Percentiles rank a stretch among this genome's conserved stretches.
Evolutionary conservation across 108 stramenopile species (phyloP).

Genomic region (Aurantiochytrium sp.): DNA sequence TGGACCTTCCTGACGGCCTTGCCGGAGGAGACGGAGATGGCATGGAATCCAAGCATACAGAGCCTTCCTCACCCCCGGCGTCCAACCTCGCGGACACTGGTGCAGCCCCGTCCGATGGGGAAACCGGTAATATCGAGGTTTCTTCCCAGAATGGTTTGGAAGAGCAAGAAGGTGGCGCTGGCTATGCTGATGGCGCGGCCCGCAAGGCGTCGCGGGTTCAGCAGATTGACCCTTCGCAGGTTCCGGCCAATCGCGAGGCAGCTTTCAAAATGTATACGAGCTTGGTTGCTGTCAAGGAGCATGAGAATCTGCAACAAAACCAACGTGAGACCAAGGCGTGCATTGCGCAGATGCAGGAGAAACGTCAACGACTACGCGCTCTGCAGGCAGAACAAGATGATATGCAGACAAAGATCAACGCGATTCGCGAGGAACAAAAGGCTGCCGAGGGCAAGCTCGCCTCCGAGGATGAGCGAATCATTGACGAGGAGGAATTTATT

Average conservation of each 20-base stretch:
- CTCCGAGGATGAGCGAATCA: slow-evolving; percentile 21
- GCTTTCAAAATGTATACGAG: slow-evolving; percentile 27
- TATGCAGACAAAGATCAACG: background rate
- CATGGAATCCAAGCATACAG: background rate
- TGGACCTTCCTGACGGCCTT: background rate
- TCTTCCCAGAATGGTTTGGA: background rate
- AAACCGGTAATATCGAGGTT: background rate
- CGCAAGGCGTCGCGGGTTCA: background rate
- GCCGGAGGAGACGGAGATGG: background rate
- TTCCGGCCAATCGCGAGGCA: background rate
- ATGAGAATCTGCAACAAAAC: background rate
- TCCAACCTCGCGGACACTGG: background rate
- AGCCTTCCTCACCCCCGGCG: background rate
- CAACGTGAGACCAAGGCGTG: slow-evolving; percentile 15
- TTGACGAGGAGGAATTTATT: slow-evolving; percentile 39
- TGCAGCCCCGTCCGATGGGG: no score
- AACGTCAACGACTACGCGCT: background rate
- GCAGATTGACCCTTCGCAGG: background rate
- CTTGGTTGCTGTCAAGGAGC: background rate
- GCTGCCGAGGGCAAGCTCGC: background rate
- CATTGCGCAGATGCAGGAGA: background rate
- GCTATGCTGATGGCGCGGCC: background rate
- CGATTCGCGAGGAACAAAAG: slow-evolving; percentile 7
- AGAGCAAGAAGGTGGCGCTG: background rate
- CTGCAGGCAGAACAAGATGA: slow-evolving; percentile 8